Evolutionary conservation across 768 basidiomycete genomes (phyloP), one percentile per base, ranked within the genome.

Genomic region (Royoungia palumana): DNA sequence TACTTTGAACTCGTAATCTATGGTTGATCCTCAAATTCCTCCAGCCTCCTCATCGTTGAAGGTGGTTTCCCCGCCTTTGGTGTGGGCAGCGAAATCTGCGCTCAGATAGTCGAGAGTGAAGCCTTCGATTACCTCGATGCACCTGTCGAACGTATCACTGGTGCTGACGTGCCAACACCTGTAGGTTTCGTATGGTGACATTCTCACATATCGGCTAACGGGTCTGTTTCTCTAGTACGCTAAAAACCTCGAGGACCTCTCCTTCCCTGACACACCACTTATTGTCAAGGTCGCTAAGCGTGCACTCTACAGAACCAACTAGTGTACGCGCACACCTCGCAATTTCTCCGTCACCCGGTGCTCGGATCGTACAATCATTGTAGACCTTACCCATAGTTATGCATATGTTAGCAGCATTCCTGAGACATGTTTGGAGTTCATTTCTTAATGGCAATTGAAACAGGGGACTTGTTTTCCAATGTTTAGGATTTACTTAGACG

Each of bases 71-170:
- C 96, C 34, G 85, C 81, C 42, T 98, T 97, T 69, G 93, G 96
- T 74, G 95, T 99, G 47, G 96, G 96, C 56, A 94, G 93, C 60
- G 96, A 99, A 72, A 95, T 99, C 62, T 91, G 90, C 58, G 96
- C 96, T 13, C 94, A 98, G 70, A 92, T 98, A 59, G 78, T 95
- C 47, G 96, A 99, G 78, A 91, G 90, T 59, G 92, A 96, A 62
- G 95, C 94, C 3, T 99, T 95, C 65, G 94, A 98, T 73, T 97
- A 92, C 75, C 86, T 99, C 30, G 96, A 99, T 73, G 94, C 95
- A 17, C 94, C 96, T 13, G 91, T 97, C 46, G 96, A 99, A 78
- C 87, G 96, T 54, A 77, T 99, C 55, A 98, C 96, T 54, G 96
- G 96, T 61, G 94, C 96, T 54, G 90, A 99, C 63, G 85, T 99